Evolutionary conservation across 2,329 filamentous ascomycete genomes (phyloP).

Genomic region (Fusarium illudens): DNA sequence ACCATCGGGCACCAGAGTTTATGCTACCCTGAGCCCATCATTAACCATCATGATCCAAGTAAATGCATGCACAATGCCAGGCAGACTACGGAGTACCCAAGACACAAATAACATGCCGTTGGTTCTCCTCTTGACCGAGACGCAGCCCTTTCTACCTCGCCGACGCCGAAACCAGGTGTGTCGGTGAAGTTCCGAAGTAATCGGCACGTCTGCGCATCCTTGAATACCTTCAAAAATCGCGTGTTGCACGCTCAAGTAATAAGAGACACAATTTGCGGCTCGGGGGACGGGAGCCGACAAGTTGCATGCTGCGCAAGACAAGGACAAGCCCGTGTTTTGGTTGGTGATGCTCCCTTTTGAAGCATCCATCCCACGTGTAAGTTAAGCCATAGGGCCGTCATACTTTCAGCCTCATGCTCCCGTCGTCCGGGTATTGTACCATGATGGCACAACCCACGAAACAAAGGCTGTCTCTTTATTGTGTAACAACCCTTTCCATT

Average conservation of each 20-base stretch:
- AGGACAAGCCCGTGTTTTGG: not conserved
- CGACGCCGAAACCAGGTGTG: not conserved
- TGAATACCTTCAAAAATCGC: not conserved
- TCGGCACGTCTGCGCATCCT: not conserved
- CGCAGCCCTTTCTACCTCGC: not conserved
- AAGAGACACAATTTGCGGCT: not conserved
- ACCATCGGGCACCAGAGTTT: not conserved
- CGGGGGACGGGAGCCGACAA: slow-evolving; percentile 5
- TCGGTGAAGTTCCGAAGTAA: slow-evolving; percentile 24
- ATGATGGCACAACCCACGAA: not conserved
- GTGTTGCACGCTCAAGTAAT: not conserved
- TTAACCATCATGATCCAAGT: not conserved
- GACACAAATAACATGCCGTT: not conserved
- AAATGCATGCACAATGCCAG: not conserved
- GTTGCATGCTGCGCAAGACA: slow-evolving; percentile 4
- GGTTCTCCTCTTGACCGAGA: slow-evolving; percentile 12
- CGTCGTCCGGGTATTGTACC: slow-evolving; percentile 5
- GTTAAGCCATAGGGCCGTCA: not conserved
- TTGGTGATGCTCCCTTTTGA: not conserved
- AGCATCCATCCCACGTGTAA: not conserved
- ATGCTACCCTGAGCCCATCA: not conserved
- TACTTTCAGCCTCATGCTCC: slow-evolving; percentile 6
- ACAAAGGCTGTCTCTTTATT: not conserved
- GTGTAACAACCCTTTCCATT: slow-evolving; percentile 15
- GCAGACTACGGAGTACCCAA: not conserved